A percentile compares a stretch with the other conserved stretches of the same genome.
phyloP scores from a whole-genome alignment of 805 yeast species.

The Monosporozyma unispora region DNA sequence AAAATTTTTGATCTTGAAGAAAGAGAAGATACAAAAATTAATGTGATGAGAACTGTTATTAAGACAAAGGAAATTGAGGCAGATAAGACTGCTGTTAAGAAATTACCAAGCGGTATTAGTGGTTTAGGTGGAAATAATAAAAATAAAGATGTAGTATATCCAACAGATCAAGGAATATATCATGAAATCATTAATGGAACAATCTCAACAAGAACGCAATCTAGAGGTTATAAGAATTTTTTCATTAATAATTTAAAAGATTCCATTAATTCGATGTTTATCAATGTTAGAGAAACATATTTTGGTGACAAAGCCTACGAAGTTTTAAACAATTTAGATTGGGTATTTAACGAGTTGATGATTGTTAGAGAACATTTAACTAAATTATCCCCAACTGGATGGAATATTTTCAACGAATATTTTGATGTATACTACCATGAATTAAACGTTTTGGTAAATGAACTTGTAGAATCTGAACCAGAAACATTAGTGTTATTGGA shows the following conservation, averaged over 20 bases:
- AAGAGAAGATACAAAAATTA: conserved; percentile 57
- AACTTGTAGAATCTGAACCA: conserved; percentile 61
- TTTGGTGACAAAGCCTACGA: conserved; percentile 41
- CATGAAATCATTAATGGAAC: conserved; percentile 36
- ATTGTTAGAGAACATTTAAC: conserved; percentile 53
- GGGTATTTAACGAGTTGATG: conserved; percentile 74
- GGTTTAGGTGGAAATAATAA: not conserved
- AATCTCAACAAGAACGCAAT: conserved; percentile 34
- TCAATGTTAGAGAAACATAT: conserved; percentile 45
- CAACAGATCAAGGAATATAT: conserved; percentile 27
- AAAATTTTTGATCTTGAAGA: conserved; percentile 77
- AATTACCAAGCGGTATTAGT: conserved; percentile 16
- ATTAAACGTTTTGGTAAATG: conserved; percentile 53
- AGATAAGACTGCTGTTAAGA: conserved; percentile 22
- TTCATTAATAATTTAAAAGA: conserved; percentile 51
- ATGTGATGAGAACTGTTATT: conserved; percentile 27
- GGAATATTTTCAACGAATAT: conserved; percentile 61
- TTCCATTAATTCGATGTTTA: conserved; percentile 58
- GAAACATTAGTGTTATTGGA: conserved; percentile 67
- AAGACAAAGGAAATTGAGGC: conserved; percentile 25
- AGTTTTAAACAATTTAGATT: conserved; percentile 62
- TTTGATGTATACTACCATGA: conserved; percentile 60
- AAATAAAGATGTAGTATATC: conserved; percentile 12
- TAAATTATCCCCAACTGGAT: conserved; percentile 56
- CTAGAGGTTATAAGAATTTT: conserved; percentile 53